Percentiles rank a stretch among this genome's conserved stretches.
These are phyloP conservation scores for Globisporangium spinosum DNA, from an alignment of 352 stramenopile species.

Conservation along the genomic window DNA sequence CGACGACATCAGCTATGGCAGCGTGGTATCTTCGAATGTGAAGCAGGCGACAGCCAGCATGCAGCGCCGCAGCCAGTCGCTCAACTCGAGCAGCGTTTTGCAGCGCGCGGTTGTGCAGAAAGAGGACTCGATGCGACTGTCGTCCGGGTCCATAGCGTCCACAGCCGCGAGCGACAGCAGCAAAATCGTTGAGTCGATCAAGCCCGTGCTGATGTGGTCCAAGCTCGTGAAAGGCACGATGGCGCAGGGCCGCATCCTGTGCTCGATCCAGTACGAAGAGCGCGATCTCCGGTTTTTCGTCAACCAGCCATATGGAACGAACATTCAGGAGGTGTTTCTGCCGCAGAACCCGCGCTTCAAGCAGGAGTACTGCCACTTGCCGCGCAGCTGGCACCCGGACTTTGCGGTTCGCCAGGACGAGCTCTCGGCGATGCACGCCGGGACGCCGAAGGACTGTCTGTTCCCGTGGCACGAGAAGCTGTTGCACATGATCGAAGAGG, in stretches of 20 bases:
- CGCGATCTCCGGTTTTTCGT: slow-evolving; percentile 56
- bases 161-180: slow-evolving; percentile 17
- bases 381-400: slow-evolving; percentile 79
- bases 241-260: slow-evolving; percentile 61
- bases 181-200: slow-evolving; percentile 26
- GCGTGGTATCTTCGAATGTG: not conserved
- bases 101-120: slow-evolving; percentile 6
- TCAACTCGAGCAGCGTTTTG: slow-evolving; percentile 33
- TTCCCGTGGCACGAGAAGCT: slow-evolving; percentile 85
- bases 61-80: slow-evolving; percentile 31
- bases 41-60: slow-evolving; percentile 20
- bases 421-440: slow-evolving; percentile 58
- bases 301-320: slow-evolving; percentile 68
- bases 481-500: slow-evolving; percentile 83
- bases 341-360: slow-evolving; percentile 80
- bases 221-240: slow-evolving; percentile 56
- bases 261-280: slow-evolving; percentile 73
- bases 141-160: slow-evolving; percentile 19
- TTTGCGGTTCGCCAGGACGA: slow-evolving; percentile 58
- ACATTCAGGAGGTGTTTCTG: slow-evolving; percentile 75
- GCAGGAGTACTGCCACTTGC: slow-evolving; percentile 69
- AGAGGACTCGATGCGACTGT: slow-evolving; percentile 19
- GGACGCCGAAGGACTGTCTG: slow-evolving; percentile 65
- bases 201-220: slow-evolving; percentile 71
- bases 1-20: slow-evolving; percentile 8